Base-by-base conservation (phyloP, 1,284 basidiomycete species). In the Ceratobasidium sp. region DNA sequence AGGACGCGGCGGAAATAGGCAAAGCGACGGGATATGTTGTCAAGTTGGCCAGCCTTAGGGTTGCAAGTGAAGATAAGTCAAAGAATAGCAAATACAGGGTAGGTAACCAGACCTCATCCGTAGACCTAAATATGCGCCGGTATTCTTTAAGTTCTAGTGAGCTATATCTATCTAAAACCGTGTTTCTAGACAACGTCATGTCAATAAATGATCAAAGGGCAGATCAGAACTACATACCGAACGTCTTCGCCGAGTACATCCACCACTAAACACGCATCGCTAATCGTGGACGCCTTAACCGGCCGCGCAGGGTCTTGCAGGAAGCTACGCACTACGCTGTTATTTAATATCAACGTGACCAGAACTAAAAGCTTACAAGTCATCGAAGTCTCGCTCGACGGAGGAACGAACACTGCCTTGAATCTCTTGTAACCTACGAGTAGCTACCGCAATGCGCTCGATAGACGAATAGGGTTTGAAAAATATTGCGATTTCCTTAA, bases 1-100 rank as follows among this genome's bases (percentile, higher is more conserved):
- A 99, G 86, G n/a, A 97, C 85, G n/a, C 97, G 89, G 28, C 94
- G 88, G 86, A 99, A 99, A 96, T 97, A 99, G 1, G 97, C 95
- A 81, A 96, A 99, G 52, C 98, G 90, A 20, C 97, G 89, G 0
- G 95, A 91, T 5, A 99, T 90, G 80, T 99, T 99, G 85, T 99
- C 98, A 62, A 99, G 88, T 83, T 98, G 96, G 0, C 97, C 98
- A 0, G 98, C 90, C 85, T 33, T 86, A 69, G 1, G 13, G 23
- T 68, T 48, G 50, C 38, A 26, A 26, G 48, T 54, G n/a, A 50
- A 46, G 48, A 26, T 28, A 23, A 71, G 52, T 4, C 33, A 33
- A 33, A 33, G 33, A 33, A 15, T 42, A 28, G 28, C 26, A 62
- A 77, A 61, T 42, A n/a, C 57, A 10, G 57, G 56, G 59, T 61